Evolutionary conservation across 2,329 filamentous ascomycete genomes (phyloP), one percentile per base, ranked within the genome.

Genomic region (Cryphonectria japonica): DNA sequence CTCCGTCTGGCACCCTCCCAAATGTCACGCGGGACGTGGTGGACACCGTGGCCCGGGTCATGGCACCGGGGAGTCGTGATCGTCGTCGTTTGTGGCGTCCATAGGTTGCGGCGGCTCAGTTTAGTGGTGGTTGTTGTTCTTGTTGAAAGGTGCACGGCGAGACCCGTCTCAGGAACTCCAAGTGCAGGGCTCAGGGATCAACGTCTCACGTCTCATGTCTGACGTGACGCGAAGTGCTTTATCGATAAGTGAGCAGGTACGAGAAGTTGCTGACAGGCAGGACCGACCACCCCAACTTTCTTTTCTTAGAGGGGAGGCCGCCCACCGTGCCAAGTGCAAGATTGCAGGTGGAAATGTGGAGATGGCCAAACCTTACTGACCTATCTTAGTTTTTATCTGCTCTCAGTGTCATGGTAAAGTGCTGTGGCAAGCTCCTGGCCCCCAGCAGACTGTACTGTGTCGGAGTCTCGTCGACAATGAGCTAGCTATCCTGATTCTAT

Each of bases 191-290:
- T 22, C 46, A 50, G 46, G 46, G 46, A 22, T 50, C 46, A 50
- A 50, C 46, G 46, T n/a, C 41, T 46, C 50, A 13, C 50, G 50
- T 54, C 52, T 57, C 26, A 7, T 7, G 46, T 50, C 54, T 32
- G 26, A 32, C 54, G 29, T 19, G 26, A 32, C 54, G 54, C 6
- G 29, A 29, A 34, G 13, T 32, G 26, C 16, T 32, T 59, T 59
- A 59, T 59, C 54, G 54, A 59, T 59, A 59, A 59, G 54, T 8
- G 14, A 7, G 8, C 54, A 59, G 54, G 54, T 32, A 26, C 54
- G 54, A 59, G 32, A 57, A 57, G 52, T n/a, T n/a, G 52, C 46
- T 57, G n/a, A 54, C 50, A n/a, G 50, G n/a, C 50, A 54, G n/a
- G 50, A 26, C 4, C 43, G 16, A 22, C 43, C 16, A 19, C 43